Base-by-base conservation (phyloP, 176 grass and related monocot species). In the bread wheat (Triticum aestivum) region DNA sequence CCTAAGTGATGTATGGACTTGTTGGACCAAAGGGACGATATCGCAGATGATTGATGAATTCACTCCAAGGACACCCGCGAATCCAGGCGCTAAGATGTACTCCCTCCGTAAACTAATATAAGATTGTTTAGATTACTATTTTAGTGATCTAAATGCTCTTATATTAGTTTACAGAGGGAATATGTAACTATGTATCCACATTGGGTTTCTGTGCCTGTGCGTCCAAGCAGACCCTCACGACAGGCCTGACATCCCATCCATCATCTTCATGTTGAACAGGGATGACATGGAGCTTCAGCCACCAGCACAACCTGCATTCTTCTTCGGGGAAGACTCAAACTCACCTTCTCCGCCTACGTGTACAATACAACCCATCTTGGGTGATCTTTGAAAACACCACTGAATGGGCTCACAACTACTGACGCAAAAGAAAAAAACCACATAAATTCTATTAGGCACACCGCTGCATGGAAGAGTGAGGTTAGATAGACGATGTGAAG, bases 251-350 rank as follows among this genome's bases (percentile, higher is more conserved):
- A 94, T 94, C 41, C 88, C 82, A 51, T 59, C 67, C 2, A 81
- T 89, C 29, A 64, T 89, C 73, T 66, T 87, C 47, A 91, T 94
- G 92, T 18, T 94, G 39, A 87, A 67, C 12, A 89, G 75, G 58
- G 81, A 94, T 4, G 34, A 62, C 18, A 91, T 82, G 80, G 42
- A 38, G 44, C 68, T 94, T 33, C 79, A 80, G 27, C 29, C 59
- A 51, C 89, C 86, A 10, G 37, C 52, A 11, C 44, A 65, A 2
- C 92, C 92, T 13, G 81, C 89, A 27, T 89, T 89, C 63, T 66
- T 80, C 84, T 71, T 80, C 17, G 42, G 58, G 13, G 59, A 79
- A 73, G 2, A 84, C 9, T 74, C 62, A 20, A 80, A 21, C 63
- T 61, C 65, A 88, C 12, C 26, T 81, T 77, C 56, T 30, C 39